Evolutionary conservation across 164 flowering plant species (phyloP), one percentile per base, ranked within the genome.

Genomic region (Dillenia suffruticosa): DNA sequence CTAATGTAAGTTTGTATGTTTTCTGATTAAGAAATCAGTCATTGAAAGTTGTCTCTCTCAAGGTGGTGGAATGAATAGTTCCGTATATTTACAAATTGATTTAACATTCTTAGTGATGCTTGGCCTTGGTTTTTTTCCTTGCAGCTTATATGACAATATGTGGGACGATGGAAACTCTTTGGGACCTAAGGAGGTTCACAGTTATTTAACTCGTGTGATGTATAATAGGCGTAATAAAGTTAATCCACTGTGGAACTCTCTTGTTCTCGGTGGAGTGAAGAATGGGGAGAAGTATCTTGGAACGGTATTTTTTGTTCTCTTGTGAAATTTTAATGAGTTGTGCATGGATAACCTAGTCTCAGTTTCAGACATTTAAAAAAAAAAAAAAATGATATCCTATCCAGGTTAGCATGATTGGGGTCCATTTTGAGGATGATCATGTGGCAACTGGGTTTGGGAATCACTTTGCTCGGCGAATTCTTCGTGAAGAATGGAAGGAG

Each of bases 91-190:
- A 47, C 12, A 24, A 51, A 49, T 14, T 8, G 26, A 32, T 32
- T 13, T 15, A 43, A 13, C n/a, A 24, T 52, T 16, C 22, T 46
- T 49, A 56, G 44, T 62, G 61, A 52, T 65, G 32, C 16, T 59
- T 65, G 47, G 46, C 51, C 12, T 46, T 63, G 19, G 48, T 16
- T 24, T 12, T 70, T 70, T 22, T 26, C n/a, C 9, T 57, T 77
- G 69, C 79, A 94, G 98, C 74, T 75, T 89, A 61, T 63, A 83
- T 72, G 98, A 94, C 71, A 85, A 89, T 69, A 94, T 91, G 98
- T 94, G 98, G 98, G 98, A 91, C 72, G 97, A 93, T 76, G 94
- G 89, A 22, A 93, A 93, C 71, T 87, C 97, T 46, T 70, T 93
- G 79, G 96, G 98, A 15, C 98, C 98, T 17, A 90, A 93, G 65